Conservation (phyloP, 495 filamentous ascomycete species). For the Lophiotrema nucula region DNA sequence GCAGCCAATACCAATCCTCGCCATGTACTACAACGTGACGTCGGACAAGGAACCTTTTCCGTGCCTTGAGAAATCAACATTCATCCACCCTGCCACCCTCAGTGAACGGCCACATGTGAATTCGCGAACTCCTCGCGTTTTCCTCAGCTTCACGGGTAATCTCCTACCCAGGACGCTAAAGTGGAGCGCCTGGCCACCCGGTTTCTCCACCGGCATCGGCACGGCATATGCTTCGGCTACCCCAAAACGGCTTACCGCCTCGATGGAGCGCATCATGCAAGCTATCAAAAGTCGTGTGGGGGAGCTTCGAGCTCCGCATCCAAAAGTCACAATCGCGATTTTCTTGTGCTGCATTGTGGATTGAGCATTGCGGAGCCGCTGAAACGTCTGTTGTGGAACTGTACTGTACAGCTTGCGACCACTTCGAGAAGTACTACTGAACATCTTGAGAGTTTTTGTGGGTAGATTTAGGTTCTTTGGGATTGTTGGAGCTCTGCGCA, state of each 20-base stretch:
- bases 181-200: conserved; percentile 7
- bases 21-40: too few relatives aligned
- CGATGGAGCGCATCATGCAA: conserved; percentile 5
- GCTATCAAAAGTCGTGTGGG: conserved; percentile 23
- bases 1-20: too few relatives aligned
- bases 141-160: conserved; percentile 18
- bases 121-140: too few relatives aligned
- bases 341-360: background rate
- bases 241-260: conserved; percentile 2
- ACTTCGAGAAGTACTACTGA: background rate
- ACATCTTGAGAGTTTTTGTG: too few relatives aligned
- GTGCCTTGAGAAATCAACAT: too few relatives aligned
- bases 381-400: background rate
- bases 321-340: background rate
- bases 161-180: background rate
- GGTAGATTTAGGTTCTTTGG: too few relatives aligned
- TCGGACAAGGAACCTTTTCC: too few relatives aligned
- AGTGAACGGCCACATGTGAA: too few relatives aligned
- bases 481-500: too few relatives aligned
- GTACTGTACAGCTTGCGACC: conserved; percentile 2
- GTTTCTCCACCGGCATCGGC: conserved; percentile 25
- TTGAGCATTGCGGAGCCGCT: conserved; percentile 25
- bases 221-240: conserved; percentile 15
- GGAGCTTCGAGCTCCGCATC: conserved; percentile 18
- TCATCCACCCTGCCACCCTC: too few relatives aligned